These are phyloP conservation scores for Ramaria rubella DNA, from an alignment of 768 basidiomycete genomes.

Conservation along the genomic window DNA sequence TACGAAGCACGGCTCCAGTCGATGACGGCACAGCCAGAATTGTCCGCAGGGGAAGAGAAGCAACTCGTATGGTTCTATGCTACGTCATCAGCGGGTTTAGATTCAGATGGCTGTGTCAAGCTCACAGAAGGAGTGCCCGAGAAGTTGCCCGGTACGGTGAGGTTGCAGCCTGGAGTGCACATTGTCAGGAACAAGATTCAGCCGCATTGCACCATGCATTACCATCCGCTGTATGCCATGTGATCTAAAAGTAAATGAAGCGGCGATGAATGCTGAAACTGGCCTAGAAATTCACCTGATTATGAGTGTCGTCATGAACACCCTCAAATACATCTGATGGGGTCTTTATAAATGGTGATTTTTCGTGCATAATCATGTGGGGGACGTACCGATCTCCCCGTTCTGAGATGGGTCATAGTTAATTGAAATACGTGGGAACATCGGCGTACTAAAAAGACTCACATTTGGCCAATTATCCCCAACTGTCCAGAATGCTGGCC, in stretches of 20 bases:
- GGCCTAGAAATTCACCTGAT: slow-evolving; percentile 67
- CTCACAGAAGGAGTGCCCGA: slow-evolving; percentile 60
- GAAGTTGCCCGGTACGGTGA: slow-evolving; percentile 49
- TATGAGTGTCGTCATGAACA: slow-evolving; percentile 78
- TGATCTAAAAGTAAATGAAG: slow-evolving; percentile 6
- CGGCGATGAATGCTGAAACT: neutral
- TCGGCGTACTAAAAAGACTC: slow-evolving; percentile 20
- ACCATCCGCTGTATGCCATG: slow-evolving; percentile 13
- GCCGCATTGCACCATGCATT: neutral
- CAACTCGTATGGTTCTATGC: slow-evolving; percentile 6
- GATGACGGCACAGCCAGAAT: slow-evolving; percentile 70
- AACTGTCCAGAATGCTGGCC: slow-evolving; percentile 75
- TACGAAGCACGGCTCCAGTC: slow-evolving; percentile 82
- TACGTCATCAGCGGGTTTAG: neutral
- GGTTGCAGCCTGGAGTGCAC: slow-evolving; percentile 42
- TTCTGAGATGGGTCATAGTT: slow-evolving; percentile 34
- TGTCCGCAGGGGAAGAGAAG: slow-evolving; percentile 24
- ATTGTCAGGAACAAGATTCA: neutral
- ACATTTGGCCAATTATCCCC: slow-evolving; percentile 53
- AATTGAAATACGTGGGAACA: slow-evolving; percentile 1
- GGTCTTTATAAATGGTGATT: neutral
- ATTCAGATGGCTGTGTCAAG: slow-evolving; percentile 7
- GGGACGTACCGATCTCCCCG: slow-evolving; percentile 50
- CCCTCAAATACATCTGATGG: slow-evolving; percentile 66
- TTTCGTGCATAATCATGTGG: neutral